Conservation (phyloP, 306 rosid species). For the Albizia julibrissin region DNA sequence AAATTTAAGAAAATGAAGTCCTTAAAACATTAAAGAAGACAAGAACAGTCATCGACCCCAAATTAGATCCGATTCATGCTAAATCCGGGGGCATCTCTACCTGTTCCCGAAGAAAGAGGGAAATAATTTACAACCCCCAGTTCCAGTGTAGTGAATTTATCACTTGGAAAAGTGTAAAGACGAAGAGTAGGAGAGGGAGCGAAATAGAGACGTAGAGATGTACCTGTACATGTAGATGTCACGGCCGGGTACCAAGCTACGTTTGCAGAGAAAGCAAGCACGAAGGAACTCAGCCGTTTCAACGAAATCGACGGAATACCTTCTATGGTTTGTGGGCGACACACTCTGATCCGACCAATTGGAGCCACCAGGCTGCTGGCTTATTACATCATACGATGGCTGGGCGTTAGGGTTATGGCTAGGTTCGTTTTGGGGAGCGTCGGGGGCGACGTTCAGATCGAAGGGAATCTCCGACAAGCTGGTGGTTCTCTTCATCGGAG, state of each 20-base stretch:
- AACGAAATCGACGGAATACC: conserved; percentile 45
- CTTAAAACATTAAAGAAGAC: background rate
- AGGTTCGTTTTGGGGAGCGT: conserved; percentile 27
- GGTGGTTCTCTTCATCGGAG: conserved; percentile 77
- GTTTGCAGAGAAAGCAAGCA: conserved; percentile 76
- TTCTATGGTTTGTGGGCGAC: conserved; percentile 48
- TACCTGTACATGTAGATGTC: conserved; percentile 96
- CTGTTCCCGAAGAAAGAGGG: background rate
- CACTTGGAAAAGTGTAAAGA: background rate
- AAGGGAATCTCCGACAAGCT: conserved; percentile 81
- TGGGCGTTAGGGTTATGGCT: background rate
- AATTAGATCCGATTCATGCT: background rate
- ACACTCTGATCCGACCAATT: conserved; percentile 44
- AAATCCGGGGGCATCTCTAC: background rate
- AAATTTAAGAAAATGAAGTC: background rate
- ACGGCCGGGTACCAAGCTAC: conserved; percentile 64
- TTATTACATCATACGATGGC: background rate
- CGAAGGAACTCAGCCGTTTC: conserved; percentile 56
- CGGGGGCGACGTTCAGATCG: conserved; percentile 56
- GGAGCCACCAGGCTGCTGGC: conserved; percentile 9
- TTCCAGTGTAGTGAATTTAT: background rate
- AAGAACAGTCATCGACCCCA: background rate
- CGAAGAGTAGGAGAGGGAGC: background rate
- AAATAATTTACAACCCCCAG: background rate
- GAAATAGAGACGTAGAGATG: background rate